Conservation (phyloP, 305 asterid genomes). For the Euphrasia arctica region DNA sequence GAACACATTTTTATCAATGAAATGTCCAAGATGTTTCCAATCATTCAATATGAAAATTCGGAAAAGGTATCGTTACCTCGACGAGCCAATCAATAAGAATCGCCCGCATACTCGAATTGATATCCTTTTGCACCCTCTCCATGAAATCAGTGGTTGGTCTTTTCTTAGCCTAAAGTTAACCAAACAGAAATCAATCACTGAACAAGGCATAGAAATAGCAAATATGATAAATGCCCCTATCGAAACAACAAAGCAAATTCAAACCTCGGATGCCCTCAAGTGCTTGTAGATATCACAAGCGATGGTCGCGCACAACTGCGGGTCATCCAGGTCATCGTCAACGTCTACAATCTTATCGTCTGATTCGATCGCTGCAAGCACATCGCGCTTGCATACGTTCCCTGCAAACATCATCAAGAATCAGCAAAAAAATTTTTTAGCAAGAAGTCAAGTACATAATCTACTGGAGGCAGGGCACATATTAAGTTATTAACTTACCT, state of each 20-base stretch:
- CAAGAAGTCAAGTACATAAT: background rate
- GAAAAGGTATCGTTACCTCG: conserved; percentile 41
- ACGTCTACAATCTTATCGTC: conserved; percentile 50
- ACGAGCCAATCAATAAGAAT: conserved; percentile 85
- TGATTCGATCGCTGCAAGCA: conserved; percentile 37
- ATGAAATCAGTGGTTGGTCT: conserved; percentile 57
- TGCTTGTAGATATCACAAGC: conserved; percentile 95
- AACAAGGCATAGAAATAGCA: background rate
- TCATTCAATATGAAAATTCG: no score
- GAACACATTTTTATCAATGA: no score
- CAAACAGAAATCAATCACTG: conserved; percentile 20
- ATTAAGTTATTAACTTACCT: conserved; percentile 32
- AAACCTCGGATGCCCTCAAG: conserved; percentile 87
- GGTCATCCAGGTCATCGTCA: conserved; percentile 66
- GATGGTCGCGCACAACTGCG: conserved; percentile 87
- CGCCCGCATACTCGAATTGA: conserved; percentile 70
- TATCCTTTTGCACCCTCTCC: conserved; percentile 65
- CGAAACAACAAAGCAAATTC: background rate
- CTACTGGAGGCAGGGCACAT: no score
- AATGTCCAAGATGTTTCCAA: no score
- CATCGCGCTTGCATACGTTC: conserved; percentile 65
- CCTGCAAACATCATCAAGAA: conserved; percentile 37
- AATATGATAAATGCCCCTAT: background rate
- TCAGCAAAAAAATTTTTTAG: background rate
- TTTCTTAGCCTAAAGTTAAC: conserved; percentile 40